Percentiles rank a stretch among this genome's conserved stretches.
phyloP scores from a whole-genome alignment of 192 early-diverging fungal species.

The Rhizophlyctis rosea region DNA sequence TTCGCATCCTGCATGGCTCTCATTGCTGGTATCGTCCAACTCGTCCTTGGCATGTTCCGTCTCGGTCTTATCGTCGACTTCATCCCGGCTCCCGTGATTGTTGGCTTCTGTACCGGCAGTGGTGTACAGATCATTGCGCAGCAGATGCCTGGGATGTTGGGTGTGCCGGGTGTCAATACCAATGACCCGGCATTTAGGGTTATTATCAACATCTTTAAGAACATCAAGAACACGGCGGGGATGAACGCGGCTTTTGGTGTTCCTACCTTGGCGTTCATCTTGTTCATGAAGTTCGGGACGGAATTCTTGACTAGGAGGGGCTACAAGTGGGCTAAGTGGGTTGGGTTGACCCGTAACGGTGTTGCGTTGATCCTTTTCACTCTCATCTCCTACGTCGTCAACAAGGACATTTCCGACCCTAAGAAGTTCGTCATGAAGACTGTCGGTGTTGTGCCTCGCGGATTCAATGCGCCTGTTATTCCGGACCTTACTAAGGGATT shows the following conservation, averaged over 20 bases:
- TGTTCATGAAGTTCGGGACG: constrained; percentile 35
- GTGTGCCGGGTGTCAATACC: constrained; percentile 71
- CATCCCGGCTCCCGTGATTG: constrained; percentile 74
- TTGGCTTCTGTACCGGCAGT: constrained; percentile 86
- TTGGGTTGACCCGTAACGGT: constrained; percentile 69
- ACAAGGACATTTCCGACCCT: constrained; percentile 34
- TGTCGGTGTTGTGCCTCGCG: constrained; percentile 68
- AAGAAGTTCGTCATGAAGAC: constrained; percentile 45
- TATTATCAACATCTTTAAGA: constrained; percentile 61
- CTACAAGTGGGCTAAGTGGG: constrained; percentile 49
- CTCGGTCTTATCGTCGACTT: constrained; percentile 87
- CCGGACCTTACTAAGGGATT: constrained; percentile 54
- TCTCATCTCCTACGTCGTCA: constrained; percentile 63
- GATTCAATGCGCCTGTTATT: constrained; percentile 57
- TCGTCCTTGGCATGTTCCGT: constrained; percentile 71
- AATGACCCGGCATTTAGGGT: constrained; percentile 68
- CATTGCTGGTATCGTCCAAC: constrained; percentile 68
- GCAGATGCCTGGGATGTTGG: constrained; percentile 77
- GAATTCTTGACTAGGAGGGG: constrained; percentile 8
- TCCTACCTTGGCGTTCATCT: constrained; percentile 37
- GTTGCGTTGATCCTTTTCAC: constrained; percentile 75
- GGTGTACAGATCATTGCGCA: constrained; percentile 76
- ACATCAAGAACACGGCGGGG: constrained; percentile 34
- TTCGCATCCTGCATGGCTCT: constrained; percentile 63
- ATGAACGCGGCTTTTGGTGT: constrained; percentile 64